A percentile compares a stretch with the other conserved stretches of the same genome.
Conservation (phyloP, 148 eudicot genomes). For the Talinum fruticosum region DNA sequence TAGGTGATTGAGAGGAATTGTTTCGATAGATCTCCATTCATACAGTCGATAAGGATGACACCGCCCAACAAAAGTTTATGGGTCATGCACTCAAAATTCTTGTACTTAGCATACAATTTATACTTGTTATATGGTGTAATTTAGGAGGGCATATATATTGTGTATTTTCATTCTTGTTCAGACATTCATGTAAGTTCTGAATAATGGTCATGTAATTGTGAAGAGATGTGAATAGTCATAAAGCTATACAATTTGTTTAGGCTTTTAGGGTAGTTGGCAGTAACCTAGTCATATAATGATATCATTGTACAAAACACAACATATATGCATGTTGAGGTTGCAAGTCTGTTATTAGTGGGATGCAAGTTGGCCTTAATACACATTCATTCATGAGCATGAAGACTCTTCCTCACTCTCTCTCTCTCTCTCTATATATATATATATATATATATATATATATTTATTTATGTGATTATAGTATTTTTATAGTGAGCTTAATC, state of each 20-base stretch:
- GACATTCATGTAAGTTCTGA: constrained; percentile 26
- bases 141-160: background rate
- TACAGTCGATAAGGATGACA: constrained; percentile 26
- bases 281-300: constrained; percentile 29
- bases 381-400: constrained; percentile 22
- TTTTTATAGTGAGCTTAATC: too few relatives aligned
- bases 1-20: constrained; percentile 16
- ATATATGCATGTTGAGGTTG: constrained; percentile 20
- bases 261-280: constrained; percentile 28
- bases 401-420: constrained; percentile 17
- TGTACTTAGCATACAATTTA: constrained; percentile 17
- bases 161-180: constrained; percentile 19
- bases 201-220: constrained; percentile 41
- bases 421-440: too few relatives aligned
- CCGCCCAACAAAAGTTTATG: constrained; percentile 13
- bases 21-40: constrained; percentile 9
- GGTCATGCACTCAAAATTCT: background rate
- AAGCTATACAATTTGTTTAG: constrained; percentile 15
- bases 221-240: constrained; percentile 32
- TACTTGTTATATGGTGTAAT: constrained; percentile 19
- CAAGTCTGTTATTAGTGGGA: constrained; percentile 31
- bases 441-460: too few relatives aligned
- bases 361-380: constrained; percentile 24
- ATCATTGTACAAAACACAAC: constrained; percentile 27
- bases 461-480: too few relatives aligned